Base-by-base conservation (phyloP, 2,329 filamentous ascomycete genomes). In the Hypoxylon sp. region DNA sequence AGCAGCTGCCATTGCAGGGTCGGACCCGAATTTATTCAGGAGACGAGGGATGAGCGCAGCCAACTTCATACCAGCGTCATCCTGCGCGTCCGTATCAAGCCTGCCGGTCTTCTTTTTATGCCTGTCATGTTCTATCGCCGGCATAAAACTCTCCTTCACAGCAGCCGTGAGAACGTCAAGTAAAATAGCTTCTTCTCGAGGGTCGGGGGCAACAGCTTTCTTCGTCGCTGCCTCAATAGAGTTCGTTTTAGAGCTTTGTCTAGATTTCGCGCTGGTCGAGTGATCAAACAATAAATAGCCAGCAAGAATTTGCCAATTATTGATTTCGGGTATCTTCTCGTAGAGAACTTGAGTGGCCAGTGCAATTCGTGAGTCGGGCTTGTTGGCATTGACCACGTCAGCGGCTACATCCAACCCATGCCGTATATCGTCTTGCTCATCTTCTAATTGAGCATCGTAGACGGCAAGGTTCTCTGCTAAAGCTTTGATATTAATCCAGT, bases 281-380 rank as follows among this genome's bases (percentile, higher is more conserved):
- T 98, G 94, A 73, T 99, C 96, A 75, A 93, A 97, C 1, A 99
- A 83, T 5, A 99, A 85, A 77, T 97, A 99, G 14, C 93, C 93
- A 24, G 93, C 91, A 60, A 99, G 80, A 3, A 91, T 85, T 74
- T 97, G 92, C 96, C 96, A 99, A 61, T 93, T 89, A 70, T 89
- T 87, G 28, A 97, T 85, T 72, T 96, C 93, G 0, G 88, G 83
- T 64, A 97, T 87, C 71, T 91, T 90, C 67, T 96, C 92, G 73
- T 93, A 97, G 3, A 98, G 84, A 0, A 90, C 91, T 76, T 97
- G 92, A 0, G 93, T 91, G 16, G 95, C 95, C 26, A 97, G 85
- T 2, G 92, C 91, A 72, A 96, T 93, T 52, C 95, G 88, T 0
- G 93, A 96, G 68, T 97, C 93, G 0, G 89, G 83, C 1, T 88